A percentile compares a stretch with the other conserved stretches of the same genome.
Conservation (phyloP, 306 rosid species). For the Parietaria judaica region DNA sequence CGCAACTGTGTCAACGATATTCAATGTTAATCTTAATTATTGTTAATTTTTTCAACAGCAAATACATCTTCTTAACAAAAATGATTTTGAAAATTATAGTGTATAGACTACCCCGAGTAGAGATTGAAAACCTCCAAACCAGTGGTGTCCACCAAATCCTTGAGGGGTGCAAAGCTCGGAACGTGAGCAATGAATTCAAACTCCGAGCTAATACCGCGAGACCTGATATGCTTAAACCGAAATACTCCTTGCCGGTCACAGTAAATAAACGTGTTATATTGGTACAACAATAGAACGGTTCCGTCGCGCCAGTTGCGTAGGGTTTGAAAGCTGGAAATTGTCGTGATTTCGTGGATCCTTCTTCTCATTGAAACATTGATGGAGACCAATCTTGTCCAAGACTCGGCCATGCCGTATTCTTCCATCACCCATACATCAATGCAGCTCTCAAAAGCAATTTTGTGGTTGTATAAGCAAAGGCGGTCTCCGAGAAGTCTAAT, state of each 20-base stretch:
- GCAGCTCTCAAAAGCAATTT: not conserved
- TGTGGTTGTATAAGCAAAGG: conserved; percentile 1
- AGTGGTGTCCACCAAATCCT: not conserved
- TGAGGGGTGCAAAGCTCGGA: conserved; percentile 2
- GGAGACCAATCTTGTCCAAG: not conserved
- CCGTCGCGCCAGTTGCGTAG: too few relatives aligned
- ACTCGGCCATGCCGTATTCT: not conserved
- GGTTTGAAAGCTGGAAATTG: not conserved
- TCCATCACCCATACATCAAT: not conserved
- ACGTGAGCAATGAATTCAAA: not conserved
- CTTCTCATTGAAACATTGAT: not conserved
- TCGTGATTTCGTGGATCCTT: too few relatives aligned
- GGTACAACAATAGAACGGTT: too few relatives aligned
- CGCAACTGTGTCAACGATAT: too few relatives aligned
- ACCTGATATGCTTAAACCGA: not conserved
- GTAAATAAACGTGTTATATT: not conserved
- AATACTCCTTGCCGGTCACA: not conserved
- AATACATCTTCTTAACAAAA: too few relatives aligned
- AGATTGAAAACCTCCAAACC: not conserved
- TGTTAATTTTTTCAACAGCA: too few relatives aligned
- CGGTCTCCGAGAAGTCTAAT: conserved; percentile 9
- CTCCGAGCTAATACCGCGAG: not conserved
- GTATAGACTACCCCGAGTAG: not conserved
- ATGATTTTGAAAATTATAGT: too few relatives aligned
- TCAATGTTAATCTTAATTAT: too few relatives aligned